phyloP scores from a whole-genome alignment of 192 early-diverging fungal genomes.

The Phlyctochytrium planicorne region DNA sequence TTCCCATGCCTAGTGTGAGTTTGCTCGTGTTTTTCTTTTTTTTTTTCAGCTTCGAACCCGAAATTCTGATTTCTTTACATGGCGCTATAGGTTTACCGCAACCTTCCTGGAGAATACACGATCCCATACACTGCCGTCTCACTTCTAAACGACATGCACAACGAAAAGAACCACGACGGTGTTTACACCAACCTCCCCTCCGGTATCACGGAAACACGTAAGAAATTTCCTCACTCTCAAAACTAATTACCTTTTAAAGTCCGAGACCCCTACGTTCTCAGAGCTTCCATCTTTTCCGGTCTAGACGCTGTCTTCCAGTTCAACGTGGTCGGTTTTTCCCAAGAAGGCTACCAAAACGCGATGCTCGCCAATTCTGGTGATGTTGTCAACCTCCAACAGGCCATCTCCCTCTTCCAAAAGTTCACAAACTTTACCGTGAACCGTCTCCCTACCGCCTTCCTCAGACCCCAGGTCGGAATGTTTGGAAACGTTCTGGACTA shows the following conservation, averaged over 20 bases:
- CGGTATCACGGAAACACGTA: not conserved
- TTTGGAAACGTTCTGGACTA: not conserved
- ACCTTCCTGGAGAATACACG: not conserved
- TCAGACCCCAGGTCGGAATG: not conserved
- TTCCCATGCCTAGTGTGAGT: not conserved
- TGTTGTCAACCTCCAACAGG: not conserved
- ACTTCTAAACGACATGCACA: not conserved
- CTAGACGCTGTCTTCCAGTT: not conserved
- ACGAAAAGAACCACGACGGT: not conserved
- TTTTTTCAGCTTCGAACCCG: too few relatives aligned
- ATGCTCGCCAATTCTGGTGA: not conserved
- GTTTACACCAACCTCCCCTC: not conserved
- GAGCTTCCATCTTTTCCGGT: not conserved
- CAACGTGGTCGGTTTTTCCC: not conserved
- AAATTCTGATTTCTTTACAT: too few relatives aligned
- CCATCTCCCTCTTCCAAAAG: not conserved
- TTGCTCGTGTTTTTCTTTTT: too few relatives aligned
- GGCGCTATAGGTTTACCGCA: too few relatives aligned
- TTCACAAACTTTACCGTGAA: not conserved
- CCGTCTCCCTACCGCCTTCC: not conserved
- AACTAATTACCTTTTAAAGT: not conserved
- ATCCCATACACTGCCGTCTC: not conserved
- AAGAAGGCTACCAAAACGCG: not conserved
- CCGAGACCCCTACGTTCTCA: not conserved
- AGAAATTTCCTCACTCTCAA: not conserved